phyloP scores from a whole-genome alignment of 2,329 filamentous ascomycete genomes.

The Daldinia eschscholtzii region DNA sequence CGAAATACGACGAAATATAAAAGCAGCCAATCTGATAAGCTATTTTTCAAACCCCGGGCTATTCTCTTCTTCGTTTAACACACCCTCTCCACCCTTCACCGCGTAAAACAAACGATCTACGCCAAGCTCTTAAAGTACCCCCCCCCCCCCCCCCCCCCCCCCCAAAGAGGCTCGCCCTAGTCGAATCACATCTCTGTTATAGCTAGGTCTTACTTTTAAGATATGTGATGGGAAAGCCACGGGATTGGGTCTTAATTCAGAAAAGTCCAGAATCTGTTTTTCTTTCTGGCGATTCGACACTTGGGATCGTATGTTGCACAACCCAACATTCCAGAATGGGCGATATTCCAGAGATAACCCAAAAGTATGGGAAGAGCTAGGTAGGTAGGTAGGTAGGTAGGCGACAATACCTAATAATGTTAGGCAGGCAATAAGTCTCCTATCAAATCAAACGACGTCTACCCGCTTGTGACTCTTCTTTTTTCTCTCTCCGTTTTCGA shows the following conservation, averaged over 20 bases:
- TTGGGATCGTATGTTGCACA: slow-evolving; percentile 24
- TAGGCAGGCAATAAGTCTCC: neutral
- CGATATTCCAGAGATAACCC: slow-evolving; percentile 11
- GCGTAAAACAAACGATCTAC: slow-evolving; percentile 29
- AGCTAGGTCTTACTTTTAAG: slow-evolving; percentile 27
- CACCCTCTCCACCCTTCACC: slow-evolving; percentile 33
- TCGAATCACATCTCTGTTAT: slow-evolving; percentile 39
- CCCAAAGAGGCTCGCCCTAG: slow-evolving; percentile 22
- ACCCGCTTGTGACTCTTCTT: slow-evolving; percentile 16
- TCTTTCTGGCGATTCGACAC: slow-evolving; percentile 5
- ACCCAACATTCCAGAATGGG: slow-evolving; percentile 36
- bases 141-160: too few relatives aligned
- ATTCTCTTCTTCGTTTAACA: slow-evolving; percentile 27
- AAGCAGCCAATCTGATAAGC: slow-evolving; percentile 26
- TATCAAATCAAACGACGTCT: slow-evolving; percentile 10
- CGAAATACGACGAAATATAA: neutral
- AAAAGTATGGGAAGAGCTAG: slow-evolving; percentile 10
- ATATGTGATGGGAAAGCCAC: slow-evolving; percentile 25
- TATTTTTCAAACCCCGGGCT: slow-evolving; percentile 32
- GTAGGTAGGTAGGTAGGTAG: too few relatives aligned
- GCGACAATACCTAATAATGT: too few relatives aligned
- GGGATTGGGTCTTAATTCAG: slow-evolving; percentile 27
- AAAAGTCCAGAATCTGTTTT: slow-evolving; percentile 24
- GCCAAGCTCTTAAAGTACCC: slow-evolving; percentile 30
- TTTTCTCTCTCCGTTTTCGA: neutral